A percentile compares a stretch with the other conserved stretches of the same genome.
Evolutionary conservation across 2,329 filamentous ascomycete species (phyloP).

Genomic region (Diaporthe citrichinensis): DNA sequence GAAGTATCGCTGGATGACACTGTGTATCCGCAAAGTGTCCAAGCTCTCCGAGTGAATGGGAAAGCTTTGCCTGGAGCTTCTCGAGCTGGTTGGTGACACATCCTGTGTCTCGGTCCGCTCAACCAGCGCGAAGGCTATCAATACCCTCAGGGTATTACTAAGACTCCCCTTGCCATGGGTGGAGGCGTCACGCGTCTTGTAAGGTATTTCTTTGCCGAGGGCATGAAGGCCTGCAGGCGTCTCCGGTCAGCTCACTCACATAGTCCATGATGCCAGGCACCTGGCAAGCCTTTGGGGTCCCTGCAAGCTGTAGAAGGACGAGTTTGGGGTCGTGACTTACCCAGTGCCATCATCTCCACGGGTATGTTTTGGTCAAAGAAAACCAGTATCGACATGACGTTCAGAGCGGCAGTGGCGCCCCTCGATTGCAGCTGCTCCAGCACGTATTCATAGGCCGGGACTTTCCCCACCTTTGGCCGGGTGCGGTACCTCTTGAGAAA

Average conservation of each 20-base stretch:
- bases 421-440: constrained; percentile 63
- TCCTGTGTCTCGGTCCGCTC: constrained; percentile 64
- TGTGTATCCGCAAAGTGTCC: constrained; percentile 65
- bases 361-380: constrained; percentile 77
- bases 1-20: constrained; percentile 68
- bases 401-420: constrained; percentile 68
- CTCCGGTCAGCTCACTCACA: background rate
- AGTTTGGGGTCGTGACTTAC: constrained; percentile 50
- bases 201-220: constrained; percentile 58
- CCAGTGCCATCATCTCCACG: constrained; percentile 74
- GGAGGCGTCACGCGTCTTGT: constrained; percentile 58
- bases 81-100: constrained; percentile 57
- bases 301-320: background rate
- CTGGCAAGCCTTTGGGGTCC: background rate
- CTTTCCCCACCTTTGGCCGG: constrained; percentile 66
- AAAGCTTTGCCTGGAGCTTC: constrained; percentile 54
- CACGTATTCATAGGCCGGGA: constrained; percentile 63
- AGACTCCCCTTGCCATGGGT: constrained; percentile 54
- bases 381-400: constrained; percentile 74
- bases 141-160: constrained; percentile 63
- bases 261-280: background rate
- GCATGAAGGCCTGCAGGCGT: constrained; percentile 57
- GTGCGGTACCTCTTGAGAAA: constrained; percentile 71
- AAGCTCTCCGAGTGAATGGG: constrained; percentile 60
- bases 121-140: constrained; percentile 67